Evolutionary conservation across 768 basidiomycete species (phyloP).

Genomic region (Rhodosporidiobolus sp.): DNA sequence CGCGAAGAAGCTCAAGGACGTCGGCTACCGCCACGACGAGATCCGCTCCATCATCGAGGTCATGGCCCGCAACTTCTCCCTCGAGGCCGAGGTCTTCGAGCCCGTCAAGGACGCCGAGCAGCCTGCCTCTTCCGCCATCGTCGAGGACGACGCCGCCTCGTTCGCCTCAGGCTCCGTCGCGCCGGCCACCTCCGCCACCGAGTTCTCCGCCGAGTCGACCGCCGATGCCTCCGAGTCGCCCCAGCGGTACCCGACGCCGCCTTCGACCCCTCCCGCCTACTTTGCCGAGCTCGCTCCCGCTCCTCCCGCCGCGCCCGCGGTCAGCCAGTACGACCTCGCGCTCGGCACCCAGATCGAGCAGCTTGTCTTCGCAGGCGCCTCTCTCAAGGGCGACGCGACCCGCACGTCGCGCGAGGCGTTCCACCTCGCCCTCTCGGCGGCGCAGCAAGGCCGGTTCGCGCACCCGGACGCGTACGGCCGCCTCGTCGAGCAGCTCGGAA

Average conservation of each 20-base stretch:
- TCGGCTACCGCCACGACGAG: background rate
- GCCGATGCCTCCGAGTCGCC: slow-evolving; percentile 15
- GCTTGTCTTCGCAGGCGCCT: background rate
- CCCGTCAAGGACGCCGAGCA: background rate
- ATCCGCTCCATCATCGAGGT: slow-evolving; percentile 11
- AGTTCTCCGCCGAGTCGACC: background rate
- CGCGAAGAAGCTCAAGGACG: slow-evolving; percentile 9
- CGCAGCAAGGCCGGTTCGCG: slow-evolving; percentile 55
- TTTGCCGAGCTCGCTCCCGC: slow-evolving; percentile 32
- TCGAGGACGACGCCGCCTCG: slow-evolving; percentile 25
- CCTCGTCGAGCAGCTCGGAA: slow-evolving; percentile 68
- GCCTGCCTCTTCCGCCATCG: background rate
- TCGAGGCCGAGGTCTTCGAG: background rate
- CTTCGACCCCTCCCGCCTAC: slow-evolving; percentile 32
- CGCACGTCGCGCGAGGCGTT: slow-evolving; percentile 8
- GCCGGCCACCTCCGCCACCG: slow-evolving; percentile 20
- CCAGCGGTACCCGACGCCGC: slow-evolving; percentile 20
- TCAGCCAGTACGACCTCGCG: slow-evolving; percentile 22
- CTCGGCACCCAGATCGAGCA: slow-evolving; percentile 13
- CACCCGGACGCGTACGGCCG: slow-evolving; percentile 57
- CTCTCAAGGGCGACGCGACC: background rate
- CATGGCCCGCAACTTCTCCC: slow-evolving; percentile 11
- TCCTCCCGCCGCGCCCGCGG: slow-evolving; percentile 3
- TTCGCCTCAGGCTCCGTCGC: slow-evolving; percentile 13
- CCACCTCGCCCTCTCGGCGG: slow-evolving; percentile 2